Conservation (phyloP, 768 basidiomycete species). For the Termitomyces sp. region DNA sequence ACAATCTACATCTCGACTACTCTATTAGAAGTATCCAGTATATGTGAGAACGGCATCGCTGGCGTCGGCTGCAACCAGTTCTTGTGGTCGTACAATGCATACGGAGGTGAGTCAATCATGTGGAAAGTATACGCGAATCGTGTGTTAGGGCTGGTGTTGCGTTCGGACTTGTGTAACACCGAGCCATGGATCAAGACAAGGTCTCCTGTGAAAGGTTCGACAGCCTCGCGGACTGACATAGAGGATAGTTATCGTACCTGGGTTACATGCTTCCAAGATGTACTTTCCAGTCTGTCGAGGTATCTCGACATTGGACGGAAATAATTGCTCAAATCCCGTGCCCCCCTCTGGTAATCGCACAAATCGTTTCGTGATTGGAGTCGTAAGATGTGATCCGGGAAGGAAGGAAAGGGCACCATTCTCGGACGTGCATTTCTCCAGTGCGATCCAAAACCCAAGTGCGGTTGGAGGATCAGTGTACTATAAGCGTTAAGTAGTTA, state of each 20-base stretch:
- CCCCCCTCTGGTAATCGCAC: conserved; percentile 71
- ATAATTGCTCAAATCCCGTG: conserved; percentile 75
- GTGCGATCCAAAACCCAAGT: conserved; percentile 93
- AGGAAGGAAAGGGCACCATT: conserved; percentile 88
- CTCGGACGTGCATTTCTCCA: conserved; percentile 77
- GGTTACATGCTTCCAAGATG: conserved; percentile 63
- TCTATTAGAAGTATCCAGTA: conserved; percentile 28
- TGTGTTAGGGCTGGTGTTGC: conserved; percentile 73
- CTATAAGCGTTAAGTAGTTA: conserved; percentile 28
- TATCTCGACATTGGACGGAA: conserved; percentile 27
- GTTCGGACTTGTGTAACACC: conserved; percentile 88
- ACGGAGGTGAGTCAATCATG: conserved; percentile 76
- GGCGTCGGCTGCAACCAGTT: conserved; percentile 93
- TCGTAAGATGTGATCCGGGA: conserved; percentile 81
- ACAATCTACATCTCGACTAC: conserved; percentile 1
- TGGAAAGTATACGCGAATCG: conserved; percentile 96
- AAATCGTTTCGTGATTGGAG: conserved; percentile 78
- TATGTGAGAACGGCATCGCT: conserved; percentile 72
- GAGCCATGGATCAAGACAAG: conserved; percentile 91
- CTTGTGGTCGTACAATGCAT: conserved; percentile 77
- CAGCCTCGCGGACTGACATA: neutral
- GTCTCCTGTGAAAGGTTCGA: conserved; percentile 47
- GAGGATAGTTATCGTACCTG: conserved; percentile 39
- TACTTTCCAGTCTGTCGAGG: conserved; percentile 40
- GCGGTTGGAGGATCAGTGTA: conserved; percentile 91